Percentiles rank a stretch among this genome's conserved stretches.
Evolutionary conservation across 805 yeast genomes (phyloP).

Genomic region (Candida manassasensis): DNA sequence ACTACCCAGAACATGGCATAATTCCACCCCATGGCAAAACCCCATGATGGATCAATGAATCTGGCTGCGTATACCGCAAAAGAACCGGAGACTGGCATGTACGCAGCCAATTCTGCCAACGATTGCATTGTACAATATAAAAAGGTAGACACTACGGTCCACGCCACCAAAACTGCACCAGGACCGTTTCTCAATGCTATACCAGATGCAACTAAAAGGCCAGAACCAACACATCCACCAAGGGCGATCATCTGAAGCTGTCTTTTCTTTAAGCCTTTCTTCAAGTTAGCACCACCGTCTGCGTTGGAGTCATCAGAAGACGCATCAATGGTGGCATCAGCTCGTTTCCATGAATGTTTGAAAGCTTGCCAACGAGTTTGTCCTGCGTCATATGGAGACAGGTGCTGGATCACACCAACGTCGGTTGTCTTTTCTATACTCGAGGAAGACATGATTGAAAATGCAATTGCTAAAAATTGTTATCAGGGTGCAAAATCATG

Average conservation of each 20-base stretch:
- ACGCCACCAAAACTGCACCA: slow-evolving; percentile 24
- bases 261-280: slow-evolving; percentile 24
- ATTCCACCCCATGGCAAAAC: slow-evolving; percentile 44
- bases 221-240: slow-evolving; percentile 41
- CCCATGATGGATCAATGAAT: slow-evolving; percentile 41
- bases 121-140: slow-evolving; percentile 42
- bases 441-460: slow-evolving; percentile 6
- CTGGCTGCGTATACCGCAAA: slow-evolving; percentile 38
- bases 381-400: background rate
- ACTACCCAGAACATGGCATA: slow-evolving; percentile 42
- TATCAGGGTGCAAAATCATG: background rate
- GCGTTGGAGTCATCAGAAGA: slow-evolving; percentile 9
- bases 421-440: slow-evolving; percentile 4
- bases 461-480: background rate
- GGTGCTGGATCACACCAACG: background rate
- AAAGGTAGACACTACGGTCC: slow-evolving; percentile 37
- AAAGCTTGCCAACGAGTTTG: slow-evolving; percentile 19
- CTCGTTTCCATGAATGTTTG: slow-evolving; percentile 25
- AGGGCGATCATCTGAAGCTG: slow-evolving; percentile 37
- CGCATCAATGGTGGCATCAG: slow-evolving; percentile 13
- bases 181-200: slow-evolving; percentile 33
- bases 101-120: slow-evolving; percentile 35
- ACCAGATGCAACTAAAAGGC: slow-evolving; percentile 38
- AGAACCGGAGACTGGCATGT: slow-evolving; percentile 37
- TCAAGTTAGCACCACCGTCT: slow-evolving; percentile 9